phyloP scores from a whole-genome alignment of 2,329 filamentous ascomycete species.

The Ceratocystis alfenasii region DNA sequence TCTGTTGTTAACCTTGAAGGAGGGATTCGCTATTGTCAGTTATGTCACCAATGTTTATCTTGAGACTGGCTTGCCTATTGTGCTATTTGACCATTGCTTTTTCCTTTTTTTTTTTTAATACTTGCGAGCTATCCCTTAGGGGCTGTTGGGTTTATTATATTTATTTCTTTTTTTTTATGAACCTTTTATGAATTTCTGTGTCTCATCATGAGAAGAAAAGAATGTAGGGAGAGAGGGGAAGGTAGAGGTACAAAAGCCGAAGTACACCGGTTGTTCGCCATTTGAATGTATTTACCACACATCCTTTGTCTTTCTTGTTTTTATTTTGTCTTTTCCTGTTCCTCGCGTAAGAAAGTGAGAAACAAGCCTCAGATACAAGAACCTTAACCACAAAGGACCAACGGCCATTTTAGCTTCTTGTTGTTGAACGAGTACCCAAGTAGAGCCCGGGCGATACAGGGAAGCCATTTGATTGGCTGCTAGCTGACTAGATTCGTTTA shows the following conservation, averaged over 20 bases:
- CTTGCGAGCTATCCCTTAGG: neutral
- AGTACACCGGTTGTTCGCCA: too few relatives aligned
- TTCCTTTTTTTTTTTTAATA: neutral
- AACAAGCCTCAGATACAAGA: too few relatives aligned
- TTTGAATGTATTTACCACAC: neutral
- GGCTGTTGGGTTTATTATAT: neutral
- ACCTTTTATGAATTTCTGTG: neutral
- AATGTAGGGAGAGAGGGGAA: too few relatives aligned
- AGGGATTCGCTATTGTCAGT: too few relatives aligned
- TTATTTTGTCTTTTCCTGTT: neutral
- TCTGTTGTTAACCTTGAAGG: too few relatives aligned
- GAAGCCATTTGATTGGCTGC: neutral
- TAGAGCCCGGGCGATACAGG: neutral
- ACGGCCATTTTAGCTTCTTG: too few relatives aligned
- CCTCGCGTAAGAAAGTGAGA: neutral
- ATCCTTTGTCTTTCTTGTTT: neutral
- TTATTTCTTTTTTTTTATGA: conserved; percentile 7
- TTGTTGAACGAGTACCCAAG: neutral
- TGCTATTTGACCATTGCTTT: neutral
- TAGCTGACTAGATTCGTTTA: too few relatives aligned
- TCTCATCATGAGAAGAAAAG: neutral
- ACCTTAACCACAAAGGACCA: too few relatives aligned
- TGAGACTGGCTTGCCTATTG: too few relatives aligned
- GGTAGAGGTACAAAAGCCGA: too few relatives aligned
- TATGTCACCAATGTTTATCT: too few relatives aligned